phyloP scores from a whole-genome alignment of 345 rosid species.

The Lumnitzera racemosa region DNA sequence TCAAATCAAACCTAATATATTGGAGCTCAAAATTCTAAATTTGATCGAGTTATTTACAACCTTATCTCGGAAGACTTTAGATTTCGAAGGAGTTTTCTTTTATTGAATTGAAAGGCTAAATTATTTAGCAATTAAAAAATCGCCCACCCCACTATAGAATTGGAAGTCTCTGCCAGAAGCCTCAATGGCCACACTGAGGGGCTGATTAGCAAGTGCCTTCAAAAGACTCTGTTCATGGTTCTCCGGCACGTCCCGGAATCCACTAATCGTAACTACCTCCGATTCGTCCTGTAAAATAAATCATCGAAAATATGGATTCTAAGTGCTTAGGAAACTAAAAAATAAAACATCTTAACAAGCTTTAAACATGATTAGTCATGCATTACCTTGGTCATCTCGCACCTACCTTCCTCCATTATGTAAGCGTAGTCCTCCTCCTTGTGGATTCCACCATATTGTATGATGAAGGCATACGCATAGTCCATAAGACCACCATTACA shows the following conservation, averaged over 20 bases:
- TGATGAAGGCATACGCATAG: constrained; percentile 40
- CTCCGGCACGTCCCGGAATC: constrained; percentile 48
- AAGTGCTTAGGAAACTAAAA: no score
- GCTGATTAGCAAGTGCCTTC: constrained; percentile 52
- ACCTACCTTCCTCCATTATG: constrained; percentile 56
- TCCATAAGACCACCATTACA: constrained; percentile 66
- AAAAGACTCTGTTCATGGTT: constrained; percentile 40
- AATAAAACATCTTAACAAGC: no score
- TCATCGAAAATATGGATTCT: background rate
- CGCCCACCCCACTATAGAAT: constrained; percentile 49
- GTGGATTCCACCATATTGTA: constrained; percentile 44
- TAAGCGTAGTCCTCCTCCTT: constrained; percentile 61
- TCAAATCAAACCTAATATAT: no score
- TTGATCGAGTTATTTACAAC: no score
- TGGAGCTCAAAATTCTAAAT: no score
- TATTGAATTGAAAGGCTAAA: no score
- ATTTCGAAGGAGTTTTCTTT: no score
- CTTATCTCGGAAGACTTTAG: no score
- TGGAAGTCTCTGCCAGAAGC: constrained; percentile 63
- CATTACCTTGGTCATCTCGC: constrained; percentile 35
- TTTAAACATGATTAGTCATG: background rate
- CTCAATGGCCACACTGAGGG: constrained; percentile 51
- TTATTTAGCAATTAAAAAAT: background rate
- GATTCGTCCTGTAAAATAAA: constrained; percentile 24
- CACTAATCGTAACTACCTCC: constrained; percentile 36